Evolutionary conservation across 2,329 filamentous ascomycete species (phyloP), one percentile per base, ranked within the genome.

Genomic region (Colletotrichum graminicola): DNA sequence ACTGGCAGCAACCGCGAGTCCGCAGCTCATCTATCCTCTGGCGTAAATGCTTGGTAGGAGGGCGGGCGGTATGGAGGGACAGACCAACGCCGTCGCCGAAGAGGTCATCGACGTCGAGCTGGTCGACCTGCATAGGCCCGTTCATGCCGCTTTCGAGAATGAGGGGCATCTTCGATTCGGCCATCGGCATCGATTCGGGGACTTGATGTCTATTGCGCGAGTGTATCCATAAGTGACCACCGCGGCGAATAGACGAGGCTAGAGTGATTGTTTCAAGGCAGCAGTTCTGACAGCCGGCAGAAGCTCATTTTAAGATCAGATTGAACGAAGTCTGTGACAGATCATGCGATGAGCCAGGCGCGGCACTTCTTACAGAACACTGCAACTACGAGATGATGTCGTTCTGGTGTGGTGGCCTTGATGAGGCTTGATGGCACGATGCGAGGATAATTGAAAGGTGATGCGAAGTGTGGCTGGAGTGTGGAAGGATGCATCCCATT

Each of bases 1-100:
- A 96, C 94, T 94, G 92, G 85, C 91, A 94, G 79, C 93, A 96
- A 21, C 94, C 94, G 70, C 89, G 89, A 69, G 87, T 84, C 74
- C 92, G 90, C 75, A 96, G 85, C 77, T 97, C 93, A 79, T 96
- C 93, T 47, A 97, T 81, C 67, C 93, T 89, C 77, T 91, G 89
- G 43, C 90, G 87, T 26, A 97, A 86, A 67, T 92, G 89, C 79
- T 92, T 93, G 66, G 88, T 85, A 16, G 87, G 84, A 39, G 88
- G 84, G 5, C 85, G 80, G 8, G 84, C 76, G 32, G 87, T 82
- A 16, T 87, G 82, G 21, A 92, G 81, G 56, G 85, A 86, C 73
- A 88, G 79, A 75, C 89, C 88, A 78, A 89, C 87, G 74, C 90
- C 87, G 78, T 94, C 92, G 47, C 91, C 92, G 79, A 95, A 95